These are phyloP conservation scores for Septoria petroselini DNA, from an alignment of 2,329 filamentous ascomycete genomes.

Conservation along the genomic window DNA sequence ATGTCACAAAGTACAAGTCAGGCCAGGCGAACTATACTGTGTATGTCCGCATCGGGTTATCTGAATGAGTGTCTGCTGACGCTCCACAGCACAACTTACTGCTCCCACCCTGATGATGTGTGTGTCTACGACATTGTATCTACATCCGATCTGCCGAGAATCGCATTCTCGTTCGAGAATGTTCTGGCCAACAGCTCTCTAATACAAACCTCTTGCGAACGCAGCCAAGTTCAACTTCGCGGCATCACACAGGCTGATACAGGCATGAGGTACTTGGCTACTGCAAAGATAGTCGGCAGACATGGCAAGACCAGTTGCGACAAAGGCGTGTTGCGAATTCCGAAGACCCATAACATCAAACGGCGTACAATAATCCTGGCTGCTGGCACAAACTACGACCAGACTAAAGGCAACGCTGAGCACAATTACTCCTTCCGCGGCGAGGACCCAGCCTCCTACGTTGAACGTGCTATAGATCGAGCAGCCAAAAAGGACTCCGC, in stretches of 20 bases:
- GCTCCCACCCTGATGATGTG: constrained; percentile 45
- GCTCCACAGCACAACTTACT: constrained; percentile 41
- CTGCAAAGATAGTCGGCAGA: constrained; percentile 35
- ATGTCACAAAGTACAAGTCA: constrained; percentile 33
- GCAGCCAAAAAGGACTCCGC: constrained; percentile 39
- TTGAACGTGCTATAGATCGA: constrained; percentile 38
- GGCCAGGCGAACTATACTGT: constrained; percentile 35
- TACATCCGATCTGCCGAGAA: constrained; percentile 38
- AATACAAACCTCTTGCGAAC: constrained; percentile 19
- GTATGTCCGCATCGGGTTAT: constrained; percentile 1
- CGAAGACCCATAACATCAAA: constrained; percentile 23
- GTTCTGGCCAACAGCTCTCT: constrained; percentile 32
- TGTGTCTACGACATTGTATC: constrained; percentile 42
- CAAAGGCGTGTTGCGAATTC: constrained; percentile 34
- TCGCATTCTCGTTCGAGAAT: constrained; percentile 48
- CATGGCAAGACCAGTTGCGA: constrained; percentile 27
- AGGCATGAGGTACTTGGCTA: constrained; percentile 48
- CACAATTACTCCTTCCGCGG: constrained; percentile 51
- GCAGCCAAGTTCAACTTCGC: constrained; percentile 35
- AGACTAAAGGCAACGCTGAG: constrained; percentile 47
- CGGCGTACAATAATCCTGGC: constrained; percentile 45
- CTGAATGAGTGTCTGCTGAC: neutral
- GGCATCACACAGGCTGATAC: constrained; percentile 43
- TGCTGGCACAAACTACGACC: constrained; percentile 51
- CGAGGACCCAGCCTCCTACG: constrained; percentile 43